Conservation (phyloP, 1,284 basidiomycete species). For the Cystobasidiaceae sp. region DNA sequence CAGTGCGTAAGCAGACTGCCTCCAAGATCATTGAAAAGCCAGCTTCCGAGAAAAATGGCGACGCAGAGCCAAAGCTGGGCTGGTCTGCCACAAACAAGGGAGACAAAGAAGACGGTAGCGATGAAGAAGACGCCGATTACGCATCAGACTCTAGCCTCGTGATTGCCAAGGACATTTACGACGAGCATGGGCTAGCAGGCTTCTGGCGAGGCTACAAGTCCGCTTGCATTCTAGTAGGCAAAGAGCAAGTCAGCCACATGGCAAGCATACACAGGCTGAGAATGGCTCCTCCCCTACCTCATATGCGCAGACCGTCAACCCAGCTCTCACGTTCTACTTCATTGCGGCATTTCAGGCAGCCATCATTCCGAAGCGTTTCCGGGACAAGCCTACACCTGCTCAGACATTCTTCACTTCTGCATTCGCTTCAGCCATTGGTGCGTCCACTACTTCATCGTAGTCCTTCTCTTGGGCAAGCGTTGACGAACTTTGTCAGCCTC, state of each 20-base stretch:
- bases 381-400: constrained; percentile 43
- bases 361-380: constrained; percentile 43
- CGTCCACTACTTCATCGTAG: constrained; percentile 32
- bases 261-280: too few relatives aligned
- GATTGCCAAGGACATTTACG: constrained; percentile 45
- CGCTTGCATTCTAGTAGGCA: constrained; percentile 44
- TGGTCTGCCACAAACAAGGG: neutral
- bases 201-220: constrained; percentile 48
- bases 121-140: constrained; percentile 45
- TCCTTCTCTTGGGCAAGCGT: constrained; percentile 35
- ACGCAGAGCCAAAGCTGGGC: neutral
- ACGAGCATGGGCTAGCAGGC: constrained; percentile 45
- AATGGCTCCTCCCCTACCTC: too few relatives aligned
- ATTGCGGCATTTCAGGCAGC: constrained; percentile 44
- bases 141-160: constrained; percentile 40
- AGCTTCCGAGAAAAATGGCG: constrained; percentile 5
- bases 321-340: constrained; percentile 49
- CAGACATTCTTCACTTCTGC: constrained; percentile 50
- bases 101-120: constrained; percentile 18
- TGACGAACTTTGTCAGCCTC: neutral
- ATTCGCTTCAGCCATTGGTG: constrained; percentile 48
- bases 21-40: constrained; percentile 31
- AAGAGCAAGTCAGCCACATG: neutral
- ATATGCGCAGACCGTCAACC: constrained; percentile 46
- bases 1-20: constrained; percentile 50